Evolutionary conservation across 495 filamentous ascomycete genomes (phyloP).

Genomic region (Durotheca rogersii): DNA sequence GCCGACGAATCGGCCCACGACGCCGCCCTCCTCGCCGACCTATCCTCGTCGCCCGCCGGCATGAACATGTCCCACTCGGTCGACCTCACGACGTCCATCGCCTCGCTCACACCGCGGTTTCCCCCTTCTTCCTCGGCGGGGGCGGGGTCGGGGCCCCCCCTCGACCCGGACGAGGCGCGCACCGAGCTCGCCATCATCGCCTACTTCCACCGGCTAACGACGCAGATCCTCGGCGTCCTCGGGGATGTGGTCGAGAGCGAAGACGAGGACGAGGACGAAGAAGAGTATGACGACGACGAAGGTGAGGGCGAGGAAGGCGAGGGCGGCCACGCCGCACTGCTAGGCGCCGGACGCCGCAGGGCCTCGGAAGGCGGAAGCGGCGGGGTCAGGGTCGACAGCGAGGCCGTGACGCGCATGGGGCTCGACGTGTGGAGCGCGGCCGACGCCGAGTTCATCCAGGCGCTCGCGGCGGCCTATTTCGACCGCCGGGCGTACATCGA

Average conservation of each 20-base stretch:
- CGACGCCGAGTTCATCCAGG: slow-evolving; percentile 71
- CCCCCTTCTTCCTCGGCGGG: slow-evolving; percentile 5
- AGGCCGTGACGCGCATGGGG: slow-evolving; percentile 77
- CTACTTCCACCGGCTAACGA: slow-evolving; percentile 88
- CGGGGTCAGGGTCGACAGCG: slow-evolving; percentile 59
- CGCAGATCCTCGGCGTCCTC: slow-evolving; percentile 65
- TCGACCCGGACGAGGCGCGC: slow-evolving; percentile 37
- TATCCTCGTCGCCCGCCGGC: slow-evolving; percentile 34
- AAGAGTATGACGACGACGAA: slow-evolving; percentile 36
- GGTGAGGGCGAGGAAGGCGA: slow-evolving; percentile 30
- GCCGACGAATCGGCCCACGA: slow-evolving; percentile 52
- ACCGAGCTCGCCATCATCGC: slow-evolving; percentile 77
- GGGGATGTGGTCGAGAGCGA: slow-evolving; percentile 64
- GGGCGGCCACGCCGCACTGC: slow-evolving; percentile 28
- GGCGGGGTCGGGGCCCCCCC: slow-evolving; percentile 11
- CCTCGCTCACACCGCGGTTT: slow-evolving; percentile 37
- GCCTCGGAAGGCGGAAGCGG: slow-evolving; percentile 41
- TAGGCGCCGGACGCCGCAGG: too few relatives aligned
- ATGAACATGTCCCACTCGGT: slow-evolving; percentile 34
- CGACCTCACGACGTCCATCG: slow-evolving; percentile 41
- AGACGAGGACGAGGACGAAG: slow-evolving; percentile 54
- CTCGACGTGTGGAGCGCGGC: slow-evolving; percentile 82
- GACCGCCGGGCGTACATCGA: slow-evolving; percentile 66
- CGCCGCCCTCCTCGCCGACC: slow-evolving; percentile 48
- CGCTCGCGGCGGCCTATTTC: slow-evolving; percentile 70